Evolutionary conservation across 1,139 yeast species (phyloP).

Genomic region (Geotrichum phurueaensis): DNA sequence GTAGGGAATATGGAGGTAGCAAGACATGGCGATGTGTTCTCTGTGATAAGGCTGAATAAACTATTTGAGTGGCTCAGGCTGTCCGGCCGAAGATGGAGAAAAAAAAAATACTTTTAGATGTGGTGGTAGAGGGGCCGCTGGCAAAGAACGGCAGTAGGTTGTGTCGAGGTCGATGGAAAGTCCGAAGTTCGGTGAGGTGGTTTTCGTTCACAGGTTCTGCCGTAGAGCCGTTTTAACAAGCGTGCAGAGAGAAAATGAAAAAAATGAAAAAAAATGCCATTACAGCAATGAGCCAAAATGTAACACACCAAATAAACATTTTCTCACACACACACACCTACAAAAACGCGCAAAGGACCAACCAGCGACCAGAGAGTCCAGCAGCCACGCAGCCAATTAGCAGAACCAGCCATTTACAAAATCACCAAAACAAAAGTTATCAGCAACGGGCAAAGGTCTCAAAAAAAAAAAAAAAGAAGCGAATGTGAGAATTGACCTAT

Average conservation of each 20-base stretch:
- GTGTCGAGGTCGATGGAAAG: not conserved
- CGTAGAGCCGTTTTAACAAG: not conserved
- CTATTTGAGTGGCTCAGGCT: not conserved
- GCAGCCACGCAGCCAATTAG: not conserved
- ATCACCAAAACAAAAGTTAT: not conserved
- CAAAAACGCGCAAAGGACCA: not conserved
- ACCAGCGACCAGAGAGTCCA: conserved; percentile 36
- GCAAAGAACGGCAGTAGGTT: not conserved
- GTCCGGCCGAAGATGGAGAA: not conserved
- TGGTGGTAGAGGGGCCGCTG: not conserved
- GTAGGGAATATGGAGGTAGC: conserved; percentile 27
- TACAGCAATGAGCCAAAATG: not conserved
- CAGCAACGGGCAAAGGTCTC: not conserved
- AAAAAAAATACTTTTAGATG: not conserved
- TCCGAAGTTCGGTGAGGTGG: conserved; percentile 6
- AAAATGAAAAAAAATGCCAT: not conserved
- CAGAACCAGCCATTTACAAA: not conserved
- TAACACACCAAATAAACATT: not conserved
- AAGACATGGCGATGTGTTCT: not conserved
- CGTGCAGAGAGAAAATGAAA: not conserved
- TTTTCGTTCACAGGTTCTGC: not conserved
- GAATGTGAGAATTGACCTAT: not conserved
- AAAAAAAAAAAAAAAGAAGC: not conserved
- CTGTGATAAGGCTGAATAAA: not conserved
- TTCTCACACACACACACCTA: not conserved